Evolutionary conservation across 1,284 basidiomycete species (phyloP).

Genomic region (Gastroboletus turbinatus): DNA sequence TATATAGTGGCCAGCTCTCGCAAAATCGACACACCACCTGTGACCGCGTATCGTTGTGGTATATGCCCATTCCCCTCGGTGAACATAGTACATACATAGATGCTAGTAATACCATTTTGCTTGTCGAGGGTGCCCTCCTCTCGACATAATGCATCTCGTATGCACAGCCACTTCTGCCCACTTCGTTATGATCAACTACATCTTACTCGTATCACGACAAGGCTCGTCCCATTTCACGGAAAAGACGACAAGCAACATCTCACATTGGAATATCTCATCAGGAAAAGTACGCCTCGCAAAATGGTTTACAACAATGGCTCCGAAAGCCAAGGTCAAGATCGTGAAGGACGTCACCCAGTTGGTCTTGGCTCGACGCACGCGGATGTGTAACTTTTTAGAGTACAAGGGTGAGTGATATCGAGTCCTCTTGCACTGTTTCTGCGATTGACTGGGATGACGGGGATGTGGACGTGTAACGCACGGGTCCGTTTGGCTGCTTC

Average conservation of each 20-base stretch:
- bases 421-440: not conserved
- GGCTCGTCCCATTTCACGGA: slow-evolving; percentile 47
- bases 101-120: not conserved
- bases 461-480: not conserved
- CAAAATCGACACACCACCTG: not conserved
- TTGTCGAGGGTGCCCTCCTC: not conserved
- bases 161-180: slow-evolving; percentile 29
- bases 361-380: slow-evolving; percentile 90
- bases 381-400: slow-evolving; percentile 99
- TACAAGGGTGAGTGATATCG: slow-evolving; percentile 80
- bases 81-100: not conserved
- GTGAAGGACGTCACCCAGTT: slow-evolving; percentile 99
- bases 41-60: not conserved
- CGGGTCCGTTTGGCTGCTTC: not conserved
- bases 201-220: slow-evolving; percentile 92
- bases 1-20: not conserved
- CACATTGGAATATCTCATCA: slow-evolving; percentile 33
- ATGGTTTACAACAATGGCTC: slow-evolving; percentile 97
- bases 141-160: not conserved
- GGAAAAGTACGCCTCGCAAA: slow-evolving; percentile 98
- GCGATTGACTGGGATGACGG: not conserved
- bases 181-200: slow-evolving; percentile 77
- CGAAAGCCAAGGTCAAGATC: slow-evolving; percentile 96
- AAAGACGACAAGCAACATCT: slow-evolving; percentile 7
- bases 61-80: not conserved